Evolutionary conservation across 768 basidiomycete species (phyloP), one percentile per base, ranked within the genome.

Genomic region (Tulasnella sp.): DNA sequence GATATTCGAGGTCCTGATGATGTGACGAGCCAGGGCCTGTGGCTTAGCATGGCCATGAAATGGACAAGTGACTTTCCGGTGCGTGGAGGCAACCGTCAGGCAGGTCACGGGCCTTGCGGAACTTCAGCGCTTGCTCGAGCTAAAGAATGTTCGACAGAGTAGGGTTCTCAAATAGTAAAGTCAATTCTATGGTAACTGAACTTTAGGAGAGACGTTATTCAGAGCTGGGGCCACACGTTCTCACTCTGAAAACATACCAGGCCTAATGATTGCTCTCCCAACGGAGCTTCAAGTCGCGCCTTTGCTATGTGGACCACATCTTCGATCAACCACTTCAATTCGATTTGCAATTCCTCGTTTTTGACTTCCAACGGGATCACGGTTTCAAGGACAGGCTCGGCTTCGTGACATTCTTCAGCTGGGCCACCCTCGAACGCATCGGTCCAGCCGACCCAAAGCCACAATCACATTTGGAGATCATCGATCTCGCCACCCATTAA

Each of bases 391-490:
- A 79, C 76, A 0, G 87, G 87, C 25, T 80, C 72, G 3, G n/a
- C 52, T 22, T 72, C 31, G 3, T 22, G 22, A 72, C 34, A 11
- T 54, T 86, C 81, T 2, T 84, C 81, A 8, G 88, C 70, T 34
- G 71, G 39, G 25, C 81, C 78, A 19, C 85, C 85, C 82, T 96
- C 93, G 87, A 74, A 34, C 75, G 52, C 17, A 71, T 81, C n/a
- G 39, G 79, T 15, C 45, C 72, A 82, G 40, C 86, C 88, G 2
- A 84, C 90, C 78, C 79, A 78, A 72, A 2, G 82, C 85, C 52
- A 86, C 15, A 42, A 31, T 84, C 88, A n/a, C 89, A 97, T 91
- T 84, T 96, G 93, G 79, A 88, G 86, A 49, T 88, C n/a, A n/a
- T n/a, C n/a, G n/a, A n/a, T n/a, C n/a, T n/a, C n/a, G n/a, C n/a